These are phyloP conservation scores for Penicillium waksmanii DNA, from an alignment of 495 filamentous ascomycete genomes.

Conservation along the genomic window DNA sequence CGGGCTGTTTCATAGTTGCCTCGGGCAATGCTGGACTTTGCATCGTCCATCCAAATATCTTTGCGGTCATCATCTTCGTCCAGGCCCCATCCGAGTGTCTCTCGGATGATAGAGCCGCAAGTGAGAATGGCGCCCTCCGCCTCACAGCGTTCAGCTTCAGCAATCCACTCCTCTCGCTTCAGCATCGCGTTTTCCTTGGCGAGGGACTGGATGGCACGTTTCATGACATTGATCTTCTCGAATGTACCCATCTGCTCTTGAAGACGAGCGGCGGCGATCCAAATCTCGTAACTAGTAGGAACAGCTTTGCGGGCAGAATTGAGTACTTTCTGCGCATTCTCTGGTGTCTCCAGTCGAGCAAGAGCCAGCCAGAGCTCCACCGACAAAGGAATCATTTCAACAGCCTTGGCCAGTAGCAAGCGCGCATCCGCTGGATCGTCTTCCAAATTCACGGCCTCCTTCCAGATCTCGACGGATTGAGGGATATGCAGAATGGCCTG, in stretches of 20 bases:
- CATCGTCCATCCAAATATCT: constrained; percentile 93
- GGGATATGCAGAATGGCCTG: constrained; percentile 88
- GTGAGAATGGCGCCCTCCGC: constrained; percentile 87
- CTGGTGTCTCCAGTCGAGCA: constrained; percentile 82
- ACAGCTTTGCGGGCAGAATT: constrained; percentile 94
- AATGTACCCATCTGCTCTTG: constrained; percentile 86
- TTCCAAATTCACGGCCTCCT: constrained; percentile 94
- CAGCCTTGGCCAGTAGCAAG: constrained; percentile 87
- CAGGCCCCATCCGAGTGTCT: constrained; percentile 90
- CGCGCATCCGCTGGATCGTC: constrained; percentile 85
- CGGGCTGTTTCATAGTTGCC: constrained; percentile 87
- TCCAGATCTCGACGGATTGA: constrained; percentile 93
- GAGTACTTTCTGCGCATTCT: constrained; percentile 90
- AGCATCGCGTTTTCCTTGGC: constrained; percentile 93
- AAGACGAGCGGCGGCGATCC: constrained; percentile 90
- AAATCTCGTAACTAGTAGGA: constrained; percentile 89
- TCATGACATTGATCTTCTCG: constrained; percentile 86
- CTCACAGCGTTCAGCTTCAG: constrained; percentile 92
- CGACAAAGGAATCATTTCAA: constrained; percentile 88
- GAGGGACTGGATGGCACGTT: constrained; percentile 86
- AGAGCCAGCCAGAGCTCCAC: constrained; percentile 95
- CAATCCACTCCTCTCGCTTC: constrained; percentile 95
- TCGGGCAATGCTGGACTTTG: constrained; percentile 72
- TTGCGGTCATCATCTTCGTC: constrained; percentile 98
- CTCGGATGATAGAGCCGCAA: constrained; percentile 82